These are phyloP conservation scores for Calonectria pauciramosa DNA, from an alignment of 2,329 filamentous ascomycete species.

Conservation along the genomic window DNA sequence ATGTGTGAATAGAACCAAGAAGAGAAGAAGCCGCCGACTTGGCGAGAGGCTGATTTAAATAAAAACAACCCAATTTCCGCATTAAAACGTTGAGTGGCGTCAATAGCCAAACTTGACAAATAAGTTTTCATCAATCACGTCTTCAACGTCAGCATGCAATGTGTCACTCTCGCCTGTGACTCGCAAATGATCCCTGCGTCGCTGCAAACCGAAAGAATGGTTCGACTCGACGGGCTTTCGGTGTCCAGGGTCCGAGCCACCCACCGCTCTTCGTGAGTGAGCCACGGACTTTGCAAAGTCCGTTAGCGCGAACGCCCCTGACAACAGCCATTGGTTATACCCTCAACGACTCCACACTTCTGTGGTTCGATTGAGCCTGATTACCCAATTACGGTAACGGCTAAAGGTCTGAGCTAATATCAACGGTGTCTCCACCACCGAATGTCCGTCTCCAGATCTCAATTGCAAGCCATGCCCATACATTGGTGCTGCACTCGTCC, in stretches of 20 bases:
- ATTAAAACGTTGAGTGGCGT: not conserved
- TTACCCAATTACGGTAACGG: constrained; percentile 5
- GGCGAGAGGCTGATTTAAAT: not conserved
- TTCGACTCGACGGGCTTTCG: not conserved
- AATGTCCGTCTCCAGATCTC: not conserved
- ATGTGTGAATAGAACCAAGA: not conserved
- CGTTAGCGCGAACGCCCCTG: not conserved
- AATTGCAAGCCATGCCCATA: not conserved
- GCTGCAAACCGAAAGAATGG: not conserved
- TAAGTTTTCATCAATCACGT: not conserved
- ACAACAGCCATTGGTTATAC: not conserved
- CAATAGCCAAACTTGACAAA: not conserved
- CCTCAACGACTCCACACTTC: not conserved
- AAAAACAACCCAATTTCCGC: not conserved
- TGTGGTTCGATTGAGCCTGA: not conserved
- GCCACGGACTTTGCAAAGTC: not conserved
- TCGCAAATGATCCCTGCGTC: not conserved
- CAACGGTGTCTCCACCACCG: constrained; percentile 5
- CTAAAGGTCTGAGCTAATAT: too few species aligned
- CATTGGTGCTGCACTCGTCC: not conserved
- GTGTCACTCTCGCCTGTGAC: not conserved
- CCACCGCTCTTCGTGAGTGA: not conserved
- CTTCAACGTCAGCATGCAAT: not conserved
- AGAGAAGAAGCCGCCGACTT: not conserved
- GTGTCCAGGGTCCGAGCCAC: not conserved